Evolutionary conservation across 169 alveolate genomes (phyloP).

Genomic region (Plasmodium chabaudi): DNA sequence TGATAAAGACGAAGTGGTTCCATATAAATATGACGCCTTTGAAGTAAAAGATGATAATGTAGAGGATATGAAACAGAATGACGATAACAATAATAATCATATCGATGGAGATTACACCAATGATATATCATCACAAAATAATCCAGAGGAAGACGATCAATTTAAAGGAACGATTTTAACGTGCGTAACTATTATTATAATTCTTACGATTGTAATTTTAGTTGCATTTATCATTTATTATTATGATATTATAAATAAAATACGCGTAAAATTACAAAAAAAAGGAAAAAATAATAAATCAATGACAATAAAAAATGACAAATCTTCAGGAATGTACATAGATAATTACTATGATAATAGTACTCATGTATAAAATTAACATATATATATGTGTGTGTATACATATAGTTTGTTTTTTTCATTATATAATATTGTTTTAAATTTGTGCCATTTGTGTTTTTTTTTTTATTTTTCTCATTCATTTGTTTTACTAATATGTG

Average conservation of each 20-base stretch:
- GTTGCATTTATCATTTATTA: slow-evolving; percentile 41
- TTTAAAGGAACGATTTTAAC: slow-evolving; percentile 17
- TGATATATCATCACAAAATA: not conserved
- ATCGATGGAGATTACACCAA: not conserved
- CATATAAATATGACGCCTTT: slow-evolving; percentile 35
- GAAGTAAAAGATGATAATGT: slow-evolving; percentile 31
- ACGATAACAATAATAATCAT: slow-evolving; percentile 2
- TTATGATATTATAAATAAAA: slow-evolving; percentile 38
- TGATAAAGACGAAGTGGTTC: slow-evolving; percentile 9
- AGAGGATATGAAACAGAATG: not conserved
- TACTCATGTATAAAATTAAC: slow-evolving; percentile 14
- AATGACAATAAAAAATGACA: slow-evolving; percentile 25
- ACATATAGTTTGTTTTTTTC: not conserved
- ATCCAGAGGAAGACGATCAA: not conserved
- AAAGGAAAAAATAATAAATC: slow-evolving; percentile 40
- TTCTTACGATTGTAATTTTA: not conserved
- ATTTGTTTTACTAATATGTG: too few species aligned
- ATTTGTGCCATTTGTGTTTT: too few species aligned
- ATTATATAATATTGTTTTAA: too few species aligned
- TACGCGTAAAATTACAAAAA: slow-evolving; percentile 8
- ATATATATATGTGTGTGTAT: not conserved
- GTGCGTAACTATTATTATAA: slow-evolving; percentile 27
- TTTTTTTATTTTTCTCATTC: too few species aligned
- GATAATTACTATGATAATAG: slow-evolving; percentile 11
- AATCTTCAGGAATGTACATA: slow-evolving; percentile 22